Percentiles rank a stretch among this genome's conserved stretches.
phyloP scores from a whole-genome alignment of 2,329 filamentous ascomycete genomes.

The Amesomyces nigricolor region DNA sequence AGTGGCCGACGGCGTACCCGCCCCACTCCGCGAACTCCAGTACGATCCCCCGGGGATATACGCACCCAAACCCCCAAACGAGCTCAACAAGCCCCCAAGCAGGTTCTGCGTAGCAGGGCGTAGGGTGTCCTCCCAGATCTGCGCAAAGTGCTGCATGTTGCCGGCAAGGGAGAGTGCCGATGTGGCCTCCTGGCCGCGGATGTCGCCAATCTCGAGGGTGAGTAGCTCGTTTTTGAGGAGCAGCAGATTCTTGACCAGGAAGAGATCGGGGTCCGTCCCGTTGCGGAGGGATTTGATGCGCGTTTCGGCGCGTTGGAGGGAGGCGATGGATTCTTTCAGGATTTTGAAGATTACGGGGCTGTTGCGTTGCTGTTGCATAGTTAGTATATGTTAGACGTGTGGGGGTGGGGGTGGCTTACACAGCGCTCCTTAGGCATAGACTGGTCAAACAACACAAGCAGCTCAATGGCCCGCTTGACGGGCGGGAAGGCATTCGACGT shows the following conservation, averaged over 20 bases:
- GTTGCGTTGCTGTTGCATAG: conserved; percentile 47
- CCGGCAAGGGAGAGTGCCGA: conserved; percentile 14
- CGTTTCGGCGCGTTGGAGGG: conserved; percentile 70
- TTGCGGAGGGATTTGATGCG: conserved; percentile 58
- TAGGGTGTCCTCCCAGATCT: conserved; percentile 57
- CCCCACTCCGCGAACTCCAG: conserved; percentile 36
- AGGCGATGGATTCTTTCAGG: conserved; percentile 82
- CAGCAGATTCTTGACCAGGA: conserved; percentile 90
- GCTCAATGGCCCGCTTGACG: conserved; percentile 52
- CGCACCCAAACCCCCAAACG: conserved; percentile 51
- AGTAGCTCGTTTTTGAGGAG: conserved; percentile 94
- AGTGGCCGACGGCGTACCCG: conserved; percentile 29
- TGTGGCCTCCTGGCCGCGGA: conserved; percentile 35
- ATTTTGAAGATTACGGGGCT: conserved; percentile 60
- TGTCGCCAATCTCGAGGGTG: conserved; percentile 83
- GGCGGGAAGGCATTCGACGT: conserved; percentile 55
- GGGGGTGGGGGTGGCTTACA: no score
- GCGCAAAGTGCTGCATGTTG: conserved; percentile 56
- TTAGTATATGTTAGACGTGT: no score
- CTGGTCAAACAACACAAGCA: conserved; percentile 58
- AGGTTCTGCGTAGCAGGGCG: conserved; percentile 45
- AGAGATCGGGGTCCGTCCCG: conserved; percentile 72
- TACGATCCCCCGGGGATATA: conserved; percentile 51
- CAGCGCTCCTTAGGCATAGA: conserved; percentile 59
- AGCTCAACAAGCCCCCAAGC: conserved; percentile 39